phyloP scores from a whole-genome alignment of 257 asterid genomes.

The Nicotiana undulata region DNA sequence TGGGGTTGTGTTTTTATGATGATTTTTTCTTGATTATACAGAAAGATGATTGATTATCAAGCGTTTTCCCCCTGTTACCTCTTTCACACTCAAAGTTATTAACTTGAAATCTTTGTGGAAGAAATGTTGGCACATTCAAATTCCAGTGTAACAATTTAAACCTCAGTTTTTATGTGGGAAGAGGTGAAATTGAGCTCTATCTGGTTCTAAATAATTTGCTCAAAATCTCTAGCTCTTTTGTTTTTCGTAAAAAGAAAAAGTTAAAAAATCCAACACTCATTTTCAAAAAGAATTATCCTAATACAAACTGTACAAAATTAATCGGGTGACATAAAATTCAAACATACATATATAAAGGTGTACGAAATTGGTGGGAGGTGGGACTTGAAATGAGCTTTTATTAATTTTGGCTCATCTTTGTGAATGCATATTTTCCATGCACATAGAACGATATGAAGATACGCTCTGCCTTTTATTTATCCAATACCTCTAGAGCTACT shows the following conservation, averaged over 20 bases:
- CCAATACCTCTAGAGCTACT: neutral
- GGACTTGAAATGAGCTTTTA: too few relatives aligned
- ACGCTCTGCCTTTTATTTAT: neutral
- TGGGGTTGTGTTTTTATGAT: neutral
- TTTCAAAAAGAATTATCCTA: too few relatives aligned
- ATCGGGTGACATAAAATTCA: too few relatives aligned
- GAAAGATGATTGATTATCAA: neutral
- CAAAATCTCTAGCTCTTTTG: neutral
- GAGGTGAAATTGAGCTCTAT: neutral
- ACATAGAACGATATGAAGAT: conserved; percentile 7
- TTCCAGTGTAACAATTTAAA: neutral
- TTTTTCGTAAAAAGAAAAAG: too few relatives aligned
- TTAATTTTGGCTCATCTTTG: neutral
- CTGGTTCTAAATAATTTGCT: neutral
- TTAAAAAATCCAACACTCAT: too few relatives aligned
- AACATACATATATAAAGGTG: too few relatives aligned
- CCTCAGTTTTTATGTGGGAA: neutral
- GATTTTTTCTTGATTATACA: neutral
- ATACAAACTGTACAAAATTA: too few relatives aligned
- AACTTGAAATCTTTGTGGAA: neutral
- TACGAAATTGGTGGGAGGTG: too few relatives aligned
- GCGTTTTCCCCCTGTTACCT: neutral
- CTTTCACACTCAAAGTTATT: too few relatives aligned
- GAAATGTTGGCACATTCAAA: neutral
- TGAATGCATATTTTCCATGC: neutral